Conservation (phyloP, 192 early-diverging fungal species). For the Mortierella alpina region DNA sequence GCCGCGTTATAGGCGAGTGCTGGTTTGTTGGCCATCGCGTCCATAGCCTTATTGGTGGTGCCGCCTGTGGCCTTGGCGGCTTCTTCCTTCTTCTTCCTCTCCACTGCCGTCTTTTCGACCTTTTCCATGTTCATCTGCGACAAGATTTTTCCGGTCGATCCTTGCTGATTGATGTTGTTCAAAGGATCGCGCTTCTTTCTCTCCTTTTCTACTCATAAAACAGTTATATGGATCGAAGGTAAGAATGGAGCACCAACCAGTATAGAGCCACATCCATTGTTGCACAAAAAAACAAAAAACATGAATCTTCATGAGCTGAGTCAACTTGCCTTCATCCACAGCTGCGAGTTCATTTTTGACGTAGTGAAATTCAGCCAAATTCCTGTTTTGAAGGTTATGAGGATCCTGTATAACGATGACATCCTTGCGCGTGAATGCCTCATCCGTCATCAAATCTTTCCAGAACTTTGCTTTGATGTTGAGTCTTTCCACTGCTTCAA, state of each 20-base stretch:
- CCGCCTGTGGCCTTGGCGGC: slow-evolving; percentile 23
- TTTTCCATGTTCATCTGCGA: slow-evolving; percentile 48
- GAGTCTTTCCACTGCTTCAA: slow-evolving; percentile 86
- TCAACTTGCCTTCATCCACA: slow-evolving; percentile 60
- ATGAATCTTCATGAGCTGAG: too few species aligned
- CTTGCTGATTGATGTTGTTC: slow-evolving; percentile 71
- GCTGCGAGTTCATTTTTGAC: slow-evolving; percentile 74
- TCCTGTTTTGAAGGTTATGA: slow-evolving; percentile 73
- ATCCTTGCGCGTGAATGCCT: slow-evolving; percentile 87
- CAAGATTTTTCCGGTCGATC: slow-evolving; percentile 44
- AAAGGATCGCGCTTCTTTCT: slow-evolving; percentile 61
- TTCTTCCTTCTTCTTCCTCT: slow-evolving; percentile 22
- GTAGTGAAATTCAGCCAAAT: slow-evolving; percentile 82
- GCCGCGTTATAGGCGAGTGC: slow-evolving; percentile 80
- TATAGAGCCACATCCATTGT: not conserved
- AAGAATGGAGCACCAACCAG: not conserved
- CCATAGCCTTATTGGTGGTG: slow-evolving; percentile 22
- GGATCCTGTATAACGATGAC: slow-evolving; percentile 94
- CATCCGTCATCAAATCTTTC: slow-evolving; percentile 89
- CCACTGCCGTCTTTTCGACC: slow-evolving; percentile 43
- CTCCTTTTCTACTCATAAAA: slow-evolving; percentile 43
- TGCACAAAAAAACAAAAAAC: not conserved
- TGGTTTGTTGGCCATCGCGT: slow-evolving; percentile 56
- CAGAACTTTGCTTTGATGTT: slow-evolving; percentile 88
- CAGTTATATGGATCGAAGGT: not conserved